Evolutionary conservation across 345 rosid genomes (phyloP).

Genomic region (Pistacia atlantica): DNA sequence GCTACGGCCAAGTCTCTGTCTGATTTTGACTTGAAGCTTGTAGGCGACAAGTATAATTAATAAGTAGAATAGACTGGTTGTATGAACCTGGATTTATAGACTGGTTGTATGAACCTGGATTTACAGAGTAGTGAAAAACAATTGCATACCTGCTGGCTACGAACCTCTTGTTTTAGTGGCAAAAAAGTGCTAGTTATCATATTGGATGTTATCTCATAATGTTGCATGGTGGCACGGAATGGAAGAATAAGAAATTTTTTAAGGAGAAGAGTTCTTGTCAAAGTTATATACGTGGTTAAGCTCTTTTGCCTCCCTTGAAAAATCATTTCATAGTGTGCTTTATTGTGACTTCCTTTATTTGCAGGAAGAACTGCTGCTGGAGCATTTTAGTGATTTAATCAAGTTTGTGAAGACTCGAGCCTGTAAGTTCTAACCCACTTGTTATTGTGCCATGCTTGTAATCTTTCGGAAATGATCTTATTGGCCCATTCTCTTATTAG

Average conservation of each 20-base stretch:
- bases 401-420: slow-evolving; percentile 89
- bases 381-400: slow-evolving; percentile 89
- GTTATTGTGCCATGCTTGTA: neutral
- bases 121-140: neutral
- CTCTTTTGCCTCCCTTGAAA: neutral
- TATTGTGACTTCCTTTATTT: neutral
- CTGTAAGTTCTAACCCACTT: slow-evolving; percentile 51
- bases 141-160: neutral
- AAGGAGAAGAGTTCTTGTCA: neutral
- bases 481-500: slow-evolving; percentile 29
- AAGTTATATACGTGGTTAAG: neutral
- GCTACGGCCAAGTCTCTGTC: neutral
- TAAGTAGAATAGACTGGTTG: neutral
- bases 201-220: neutral
- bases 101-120: slow-evolving; percentile 4
- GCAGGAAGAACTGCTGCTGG: slow-evolving; percentile 92
- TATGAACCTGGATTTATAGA: neutral
- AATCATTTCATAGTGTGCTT: neutral
- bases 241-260: neutral
- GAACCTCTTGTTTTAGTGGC: neutral
- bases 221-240: neutral
- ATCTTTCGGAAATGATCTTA: neutral
- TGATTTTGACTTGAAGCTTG: neutral
- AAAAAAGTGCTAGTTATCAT: neutral
- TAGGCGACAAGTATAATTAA: neutral